Conservation (phyloP, 768 basidiomycete genomes). For the Auricularia heimuer region DNA sequence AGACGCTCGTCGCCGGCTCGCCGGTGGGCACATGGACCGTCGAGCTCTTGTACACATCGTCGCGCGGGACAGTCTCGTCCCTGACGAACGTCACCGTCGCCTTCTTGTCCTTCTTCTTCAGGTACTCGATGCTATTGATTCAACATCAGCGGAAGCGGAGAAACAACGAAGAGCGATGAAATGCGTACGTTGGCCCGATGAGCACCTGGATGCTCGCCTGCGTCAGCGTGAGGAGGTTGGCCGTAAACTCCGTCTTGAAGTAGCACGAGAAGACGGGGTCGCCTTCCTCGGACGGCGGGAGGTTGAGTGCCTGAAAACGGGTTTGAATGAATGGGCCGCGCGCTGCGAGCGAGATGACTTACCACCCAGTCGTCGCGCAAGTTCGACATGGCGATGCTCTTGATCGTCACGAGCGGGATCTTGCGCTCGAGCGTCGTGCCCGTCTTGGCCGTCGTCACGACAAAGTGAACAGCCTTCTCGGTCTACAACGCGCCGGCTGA, state of each 20-base stretch:
- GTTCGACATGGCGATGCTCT: slow-evolving; percentile 76
- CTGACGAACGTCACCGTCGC: slow-evolving; percentile 78
- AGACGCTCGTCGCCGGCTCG: slow-evolving; percentile 71
- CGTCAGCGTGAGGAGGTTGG: slow-evolving; percentile 73
- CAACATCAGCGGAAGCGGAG: too few relatives aligned
- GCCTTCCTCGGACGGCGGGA: slow-evolving; percentile 76
- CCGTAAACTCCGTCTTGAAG: slow-evolving; percentile 92
- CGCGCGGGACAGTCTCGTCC: slow-evolving; percentile 71
- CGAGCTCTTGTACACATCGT: slow-evolving; percentile 91
- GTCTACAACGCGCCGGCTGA: slow-evolving; percentile 39
- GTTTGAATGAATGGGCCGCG: neutral
- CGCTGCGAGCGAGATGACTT: slow-evolving; percentile 15
- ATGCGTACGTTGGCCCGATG: slow-evolving; percentile 65
- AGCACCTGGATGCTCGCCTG: slow-evolving; percentile 63
- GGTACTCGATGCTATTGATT: slow-evolving; percentile 61
- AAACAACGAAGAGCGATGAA: neutral
- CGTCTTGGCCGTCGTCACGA: slow-evolving; percentile 50
- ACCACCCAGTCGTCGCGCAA: slow-evolving; percentile 95
- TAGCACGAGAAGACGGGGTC: slow-evolving; percentile 85
- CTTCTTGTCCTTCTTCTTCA: slow-evolving; percentile 96
- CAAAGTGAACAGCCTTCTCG: slow-evolving; percentile 74
- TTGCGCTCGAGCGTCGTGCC: slow-evolving; percentile 76
- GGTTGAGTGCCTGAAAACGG: slow-evolving; percentile 57
- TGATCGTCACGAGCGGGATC: slow-evolving; percentile 81
- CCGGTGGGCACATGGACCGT: slow-evolving; percentile 81